phyloP scores from a whole-genome alignment of 495 filamentous ascomycete species.

The Sabuloglossum arenarium region DNA sequence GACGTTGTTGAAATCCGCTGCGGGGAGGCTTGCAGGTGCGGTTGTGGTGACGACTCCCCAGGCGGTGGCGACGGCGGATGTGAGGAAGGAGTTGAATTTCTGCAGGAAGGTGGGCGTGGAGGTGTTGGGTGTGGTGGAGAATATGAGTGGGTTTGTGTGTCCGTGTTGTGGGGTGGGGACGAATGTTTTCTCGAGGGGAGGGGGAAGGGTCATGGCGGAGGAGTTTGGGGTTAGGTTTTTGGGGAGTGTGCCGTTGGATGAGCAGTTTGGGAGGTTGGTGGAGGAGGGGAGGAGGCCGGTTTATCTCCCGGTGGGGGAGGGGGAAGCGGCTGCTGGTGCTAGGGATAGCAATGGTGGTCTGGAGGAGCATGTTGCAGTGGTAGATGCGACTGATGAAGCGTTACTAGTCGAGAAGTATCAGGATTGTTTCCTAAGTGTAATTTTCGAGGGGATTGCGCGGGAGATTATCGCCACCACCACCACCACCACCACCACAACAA shows the following conservation, averaged over 20 bases:
- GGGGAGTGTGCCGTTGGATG: conserved; percentile 76
- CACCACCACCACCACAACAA: neutral
- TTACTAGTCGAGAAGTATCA: neutral
- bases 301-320: conserved; percentile 15
- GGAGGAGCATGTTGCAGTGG: neutral
- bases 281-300: conserved; percentile 34
- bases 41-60: conserved; percentile 94
- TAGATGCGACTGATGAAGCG: neutral
- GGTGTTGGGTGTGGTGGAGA: conserved; percentile 82
- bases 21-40: conserved; percentile 49
- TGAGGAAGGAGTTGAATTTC: conserved; percentile 92
- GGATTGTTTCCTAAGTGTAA: neutral
- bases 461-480: neutral
- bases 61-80: conserved; percentile 80
- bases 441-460: neutral
- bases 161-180: conserved; percentile 87
- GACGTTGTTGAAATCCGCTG: conserved; percentile 41
- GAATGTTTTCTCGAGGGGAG: conserved; percentile 77
- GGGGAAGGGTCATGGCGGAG: conserved; percentile 72
- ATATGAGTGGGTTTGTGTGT: conserved; percentile 95
- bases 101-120: conserved; percentile 68
- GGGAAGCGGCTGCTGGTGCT: neutral
- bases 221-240: conserved; percentile 72
- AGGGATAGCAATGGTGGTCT: neutral
- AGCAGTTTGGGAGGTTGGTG: conserved; percentile 42